phyloP scores from a whole-genome alignment of 306 rosid species.

The Castanea mollissima region DNA sequence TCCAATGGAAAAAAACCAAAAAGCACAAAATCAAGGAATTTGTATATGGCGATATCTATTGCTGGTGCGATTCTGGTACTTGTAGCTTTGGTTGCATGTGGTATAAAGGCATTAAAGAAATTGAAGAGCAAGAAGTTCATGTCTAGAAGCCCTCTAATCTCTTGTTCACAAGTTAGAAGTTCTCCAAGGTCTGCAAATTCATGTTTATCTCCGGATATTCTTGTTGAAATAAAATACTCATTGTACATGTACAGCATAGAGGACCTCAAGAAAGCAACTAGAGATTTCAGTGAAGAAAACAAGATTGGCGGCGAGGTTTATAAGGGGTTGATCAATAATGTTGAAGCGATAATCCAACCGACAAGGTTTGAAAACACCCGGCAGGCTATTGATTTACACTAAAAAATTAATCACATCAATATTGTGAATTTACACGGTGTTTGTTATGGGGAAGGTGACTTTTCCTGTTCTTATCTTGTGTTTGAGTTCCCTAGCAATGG shows the following conservation, averaged over 20 bases:
- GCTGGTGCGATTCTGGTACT: slow-evolving; percentile 39
- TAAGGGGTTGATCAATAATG: slow-evolving; percentile 38
- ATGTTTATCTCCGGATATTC: slow-evolving; percentile 66
- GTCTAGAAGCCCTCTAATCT: slow-evolving; percentile 28
- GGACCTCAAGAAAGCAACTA: slow-evolving; percentile 48
- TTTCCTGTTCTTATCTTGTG: slow-evolving; percentile 52
- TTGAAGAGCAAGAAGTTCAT: slow-evolving; percentile 30
- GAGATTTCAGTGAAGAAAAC: slow-evolving; percentile 52
- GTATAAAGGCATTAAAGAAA: slow-evolving; percentile 34
- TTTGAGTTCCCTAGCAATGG: slow-evolving; percentile 67
- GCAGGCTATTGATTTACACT: slow-evolving; percentile 58
- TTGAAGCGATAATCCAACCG: slow-evolving; percentile 61
- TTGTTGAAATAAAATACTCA: slow-evolving; percentile 55
- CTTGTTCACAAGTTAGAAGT: slow-evolving; percentile 34
- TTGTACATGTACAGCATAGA: slow-evolving; percentile 49
- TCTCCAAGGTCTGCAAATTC: slow-evolving; percentile 34
- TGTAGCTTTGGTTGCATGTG: slow-evolving; percentile 38
- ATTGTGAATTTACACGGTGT: slow-evolving; percentile 62
- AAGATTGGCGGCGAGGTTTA: slow-evolving; percentile 37
- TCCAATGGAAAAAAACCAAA: slow-evolving; percentile 12
- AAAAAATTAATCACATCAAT: slow-evolving; percentile 63
- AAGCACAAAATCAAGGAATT: slow-evolving; percentile 17
- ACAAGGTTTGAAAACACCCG: slow-evolving; percentile 46
- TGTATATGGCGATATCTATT: slow-evolving; percentile 43
- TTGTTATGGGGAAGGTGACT: slow-evolving; percentile 47